Evolutionary conservation across 805 yeast species (phyloP), one percentile per base, ranked within the genome.

Genomic region (Candida nitratophila): DNA sequence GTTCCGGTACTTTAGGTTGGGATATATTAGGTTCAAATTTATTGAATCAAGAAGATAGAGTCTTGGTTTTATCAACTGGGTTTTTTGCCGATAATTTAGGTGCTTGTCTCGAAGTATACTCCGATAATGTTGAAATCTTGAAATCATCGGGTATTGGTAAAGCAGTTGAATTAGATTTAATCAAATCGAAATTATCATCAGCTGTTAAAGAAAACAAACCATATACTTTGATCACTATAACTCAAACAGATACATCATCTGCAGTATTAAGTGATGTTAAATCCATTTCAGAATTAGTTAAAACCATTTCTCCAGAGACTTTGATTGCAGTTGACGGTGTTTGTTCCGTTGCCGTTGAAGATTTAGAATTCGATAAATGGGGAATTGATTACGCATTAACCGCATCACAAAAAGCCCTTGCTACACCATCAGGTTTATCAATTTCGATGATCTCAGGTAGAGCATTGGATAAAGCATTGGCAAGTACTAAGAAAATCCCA

Each of bases 1-100:
- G 97, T 37, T 83, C 95, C 2, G 98, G 98, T 46, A 88, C 97
- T 19, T 73, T 90, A 36, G 98, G 98, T 32, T 90, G 96, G 96
- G 98, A 90, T 58, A 69, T 90, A 49, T 82, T 79, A 36, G 95
- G 83, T 22, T 74, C 95, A 30, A 90, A 91, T 66, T 71, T 89
- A 52, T 57, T 87, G 43, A 56, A 67, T 16, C 70, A 74, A 2
- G 81, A 79, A 44, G 96, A 89, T 46, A 74, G 78, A 39, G 91
- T 79, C 7, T 74, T 91, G 52, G 86, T 90, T 26, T 72, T 91
- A 48, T 82, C 93, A 44, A 89, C 98, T 12, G 99, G 98, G 5
- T 90, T 78, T 64, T 90, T 90, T 65, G 79, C 90, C 14, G 95
- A 88, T 61, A 73, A 82, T 2, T 85, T 88, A 66, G 90, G 86